These are phyloP conservation scores for Candida tammaniensis DNA, from an alignment of 805 yeast genomes.

Conservation along the genomic window DNA sequence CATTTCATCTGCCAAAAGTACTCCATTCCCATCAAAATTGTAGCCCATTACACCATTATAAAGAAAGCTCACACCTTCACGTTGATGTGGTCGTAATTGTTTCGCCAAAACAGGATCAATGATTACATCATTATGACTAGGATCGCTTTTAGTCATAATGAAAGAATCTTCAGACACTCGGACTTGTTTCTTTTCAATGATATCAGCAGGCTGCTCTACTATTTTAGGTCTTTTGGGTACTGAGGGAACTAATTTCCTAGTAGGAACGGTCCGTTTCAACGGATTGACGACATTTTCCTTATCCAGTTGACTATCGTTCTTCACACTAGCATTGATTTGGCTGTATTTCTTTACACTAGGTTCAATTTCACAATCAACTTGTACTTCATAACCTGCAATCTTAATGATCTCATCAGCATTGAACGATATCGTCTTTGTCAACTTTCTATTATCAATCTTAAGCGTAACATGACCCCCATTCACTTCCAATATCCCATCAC, in stretches of 20 bases:
- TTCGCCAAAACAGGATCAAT: constrained; percentile 58
- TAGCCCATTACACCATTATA: constrained; percentile 81
- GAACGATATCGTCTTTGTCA: constrained; percentile 12
- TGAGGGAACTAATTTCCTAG: too few relatives aligned
- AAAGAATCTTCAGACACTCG: too few relatives aligned
- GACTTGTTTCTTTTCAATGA: too few relatives aligned
- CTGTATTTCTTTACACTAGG: too few relatives aligned
- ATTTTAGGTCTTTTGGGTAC: too few relatives aligned
- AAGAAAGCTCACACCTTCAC: constrained; percentile 77
- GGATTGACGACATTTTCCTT: too few relatives aligned
- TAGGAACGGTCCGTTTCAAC: too few relatives aligned
- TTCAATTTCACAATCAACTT: constrained; percentile 48
- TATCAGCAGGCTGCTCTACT: too few relatives aligned
- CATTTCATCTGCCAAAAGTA: constrained; percentile 94
- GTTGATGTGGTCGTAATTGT: constrained; percentile 77
- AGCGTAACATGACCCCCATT: constrained; percentile 20
- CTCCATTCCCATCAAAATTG: constrained; percentile 57
- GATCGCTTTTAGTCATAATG: constrained; percentile 5
- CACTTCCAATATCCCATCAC: constrained; percentile 66
- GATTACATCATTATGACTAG: constrained; percentile 18
- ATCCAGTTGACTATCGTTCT: too few relatives aligned
- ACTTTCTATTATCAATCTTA: constrained; percentile 26
- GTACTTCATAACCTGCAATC: constrained; percentile 61
- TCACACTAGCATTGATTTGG: too few relatives aligned
- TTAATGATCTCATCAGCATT: constrained; percentile 12